These are phyloP conservation scores for Handroanthus guayacan DNA, from an alignment of 257 asterid species.

Conservation along the genomic window DNA sequence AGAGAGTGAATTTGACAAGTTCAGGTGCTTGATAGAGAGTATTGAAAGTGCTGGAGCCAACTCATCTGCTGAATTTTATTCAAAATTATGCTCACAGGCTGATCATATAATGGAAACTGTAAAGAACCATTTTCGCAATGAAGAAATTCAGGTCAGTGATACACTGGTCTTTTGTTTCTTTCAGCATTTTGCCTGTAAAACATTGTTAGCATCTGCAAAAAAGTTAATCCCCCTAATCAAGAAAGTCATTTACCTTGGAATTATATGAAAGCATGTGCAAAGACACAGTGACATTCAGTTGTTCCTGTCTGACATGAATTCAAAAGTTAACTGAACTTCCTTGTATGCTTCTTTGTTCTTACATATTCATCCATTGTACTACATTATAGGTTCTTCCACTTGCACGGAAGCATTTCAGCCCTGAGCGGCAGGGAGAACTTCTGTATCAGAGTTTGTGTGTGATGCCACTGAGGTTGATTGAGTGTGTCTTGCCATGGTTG, in stretches of 20 bases:
- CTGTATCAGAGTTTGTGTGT: conserved; percentile 91
- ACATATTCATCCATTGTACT: conserved; percentile 29
- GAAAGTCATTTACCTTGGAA: conserved; percentile 4
- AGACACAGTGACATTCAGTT: conserved; percentile 12
- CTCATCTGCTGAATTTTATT: conserved; percentile 88
- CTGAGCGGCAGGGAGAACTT: conserved; percentile 82
- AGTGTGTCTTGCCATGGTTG: conserved; percentile 96
- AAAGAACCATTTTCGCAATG: conserved; percentile 83
- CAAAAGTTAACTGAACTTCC: conserved; percentile 20
- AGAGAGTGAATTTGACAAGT: conserved; percentile 89
- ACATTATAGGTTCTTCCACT: conserved; percentile 86
- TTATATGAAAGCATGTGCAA: conserved; percentile 24
- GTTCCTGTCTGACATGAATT: conserved; percentile 6
- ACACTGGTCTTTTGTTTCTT: conserved; percentile 33
- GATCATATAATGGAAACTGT: conserved; percentile 88
- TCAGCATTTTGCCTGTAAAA: not conserved
- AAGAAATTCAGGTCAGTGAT: conserved; percentile 81
- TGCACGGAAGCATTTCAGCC: conserved; percentile 81
- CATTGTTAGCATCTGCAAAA: not conserved
- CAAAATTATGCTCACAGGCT: conserved; percentile 85
- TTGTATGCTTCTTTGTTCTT: not conserved
- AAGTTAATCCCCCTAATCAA: conserved; percentile 6
- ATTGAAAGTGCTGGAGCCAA: conserved; percentile 87
- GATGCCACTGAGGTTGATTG: conserved; percentile 94
- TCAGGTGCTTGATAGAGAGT: conserved; percentile 86